These are phyloP conservation scores for Globisporangium iwayamae DNA, from an alignment of 352 stramenopile genomes.

Conservation along the genomic window DNA sequence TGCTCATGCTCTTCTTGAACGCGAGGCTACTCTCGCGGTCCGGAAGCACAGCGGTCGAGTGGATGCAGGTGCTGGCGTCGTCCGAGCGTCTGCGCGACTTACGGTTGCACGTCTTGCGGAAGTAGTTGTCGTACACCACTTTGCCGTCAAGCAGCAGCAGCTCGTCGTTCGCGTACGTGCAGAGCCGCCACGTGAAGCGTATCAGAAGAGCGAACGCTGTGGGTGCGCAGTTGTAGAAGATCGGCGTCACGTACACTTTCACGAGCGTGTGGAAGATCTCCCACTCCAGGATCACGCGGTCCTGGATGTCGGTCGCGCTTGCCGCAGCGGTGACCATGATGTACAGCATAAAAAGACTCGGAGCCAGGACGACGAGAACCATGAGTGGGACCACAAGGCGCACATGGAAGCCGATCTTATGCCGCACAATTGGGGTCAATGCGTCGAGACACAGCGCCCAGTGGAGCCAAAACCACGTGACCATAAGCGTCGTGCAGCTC, in stretches of 20 bases:
- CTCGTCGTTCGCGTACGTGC: constrained; percentile 1
- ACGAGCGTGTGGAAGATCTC: background rate
- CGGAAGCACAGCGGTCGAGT: background rate
- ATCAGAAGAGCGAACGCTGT: constrained; percentile 8
- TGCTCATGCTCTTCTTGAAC: background rate
- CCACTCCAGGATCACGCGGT: background rate
- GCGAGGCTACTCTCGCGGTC: background rate
- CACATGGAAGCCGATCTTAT: constrained; percentile 7
- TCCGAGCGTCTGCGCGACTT: background rate
- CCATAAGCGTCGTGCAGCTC: background rate
- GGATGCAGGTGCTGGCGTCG: background rate
- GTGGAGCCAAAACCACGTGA: constrained; percentile 16
- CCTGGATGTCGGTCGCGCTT: background rate
- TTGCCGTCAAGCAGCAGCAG: constrained; percentile 3
- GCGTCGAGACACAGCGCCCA: constrained; percentile 16
- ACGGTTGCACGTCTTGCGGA: background rate
- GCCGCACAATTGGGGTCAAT: constrained; percentile 3
- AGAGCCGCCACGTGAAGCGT: constrained; percentile 14
- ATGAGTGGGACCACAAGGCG: background rate
- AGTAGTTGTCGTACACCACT: constrained; percentile 9
- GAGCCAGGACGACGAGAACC: background rate
- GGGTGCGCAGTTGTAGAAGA: constrained; percentile 20
- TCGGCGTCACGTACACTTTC: background rate
- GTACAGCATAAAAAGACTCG: background rate
- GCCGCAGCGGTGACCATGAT: background rate